Base-by-base conservation (phyloP, 345 rosid species). In the Capsella bursapastoris region DNA sequence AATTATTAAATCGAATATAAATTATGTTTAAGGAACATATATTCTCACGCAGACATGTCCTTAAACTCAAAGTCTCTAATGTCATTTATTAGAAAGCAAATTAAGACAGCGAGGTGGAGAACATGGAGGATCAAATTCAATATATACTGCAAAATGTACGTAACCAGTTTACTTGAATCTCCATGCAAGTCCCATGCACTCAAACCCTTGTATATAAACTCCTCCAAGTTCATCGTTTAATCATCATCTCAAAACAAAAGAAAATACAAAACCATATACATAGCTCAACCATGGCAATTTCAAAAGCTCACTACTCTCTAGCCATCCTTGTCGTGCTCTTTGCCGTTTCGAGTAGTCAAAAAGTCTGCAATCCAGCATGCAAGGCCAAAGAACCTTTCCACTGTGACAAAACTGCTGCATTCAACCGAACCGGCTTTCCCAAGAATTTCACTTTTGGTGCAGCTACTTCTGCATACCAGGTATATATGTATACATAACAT, bases 401-500 rank as follows among this genome's bases (percentile, higher is more conserved):
- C 35, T 71, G 75, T 25, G 68, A 71, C 48, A 38, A 71, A 15
- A 35, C 58, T 45, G 48, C 25, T 59, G 7, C 75, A 47, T 71
- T 71, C 29, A 71, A 71, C 68, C 59, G 52, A 6, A 49, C 38
- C n/a, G 66, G 38, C 4, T 71, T 71, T 38, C 51, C 59, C 25
- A 40, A 50, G 2, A 60, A 71, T 38, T 71, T 71, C 14, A 60
- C 29, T 1, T 73, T 73, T 34, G 77, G 77, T 16, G 70, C 77
- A 14, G 52, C 77, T 32, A 73, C 70, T 53, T 73, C 70, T 15
- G 69, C 70, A 28, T 73, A 73, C 6, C 70, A 73, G 70, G 76
- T 72, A n/a, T n/a, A n/a, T n/a, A 50, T 16, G 8, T 4, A 56
- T 7, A 31, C 7, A 49, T 56, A 9, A 4, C 3, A 67, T 6